These are phyloP conservation scores for Hymenoscyphus infarciens DNA, from an alignment of 2,329 filamentous ascomycete genomes.

Conservation along the genomic window DNA sequence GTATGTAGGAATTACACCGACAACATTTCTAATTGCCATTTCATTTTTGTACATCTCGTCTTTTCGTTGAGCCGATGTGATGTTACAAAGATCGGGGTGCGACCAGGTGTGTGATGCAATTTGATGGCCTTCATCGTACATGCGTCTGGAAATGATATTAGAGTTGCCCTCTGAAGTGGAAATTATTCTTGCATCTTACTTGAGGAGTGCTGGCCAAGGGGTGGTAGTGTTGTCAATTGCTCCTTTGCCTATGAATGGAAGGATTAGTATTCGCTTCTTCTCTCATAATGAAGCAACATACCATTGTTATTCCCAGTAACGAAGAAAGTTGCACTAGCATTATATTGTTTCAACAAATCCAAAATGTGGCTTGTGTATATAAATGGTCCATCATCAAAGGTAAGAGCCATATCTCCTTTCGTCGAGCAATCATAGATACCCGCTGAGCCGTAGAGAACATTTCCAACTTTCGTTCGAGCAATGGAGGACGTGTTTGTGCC, in stretches of 20 bases:
- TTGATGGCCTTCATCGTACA: constrained; percentile 50
- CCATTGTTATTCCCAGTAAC: constrained; percentile 42
- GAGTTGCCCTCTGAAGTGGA: not conserved
- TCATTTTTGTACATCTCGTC: constrained; percentile 51
- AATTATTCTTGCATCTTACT: constrained; percentile 13
- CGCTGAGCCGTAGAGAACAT: constrained; percentile 52
- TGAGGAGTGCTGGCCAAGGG: constrained; percentile 38
- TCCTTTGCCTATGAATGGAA: constrained; percentile 47
- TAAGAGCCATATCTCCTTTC: constrained; percentile 60
- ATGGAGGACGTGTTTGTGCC: constrained; percentile 53
- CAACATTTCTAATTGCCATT: constrained; percentile 51
- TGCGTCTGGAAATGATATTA: constrained; percentile 19
- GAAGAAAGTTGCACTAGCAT: constrained; percentile 61
- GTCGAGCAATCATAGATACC: constrained; percentile 54
- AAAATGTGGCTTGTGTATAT: constrained; percentile 59
- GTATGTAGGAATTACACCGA: constrained; percentile 52
- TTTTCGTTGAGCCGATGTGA: constrained; percentile 42
- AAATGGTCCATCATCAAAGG: constrained; percentile 65
- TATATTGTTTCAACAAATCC: constrained; percentile 55
- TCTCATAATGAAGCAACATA: not conserved
- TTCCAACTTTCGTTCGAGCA: constrained; percentile 47
- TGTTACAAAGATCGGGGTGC: constrained; percentile 44
- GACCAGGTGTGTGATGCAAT: constrained; percentile 57
- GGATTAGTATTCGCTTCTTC: constrained; percentile 23
- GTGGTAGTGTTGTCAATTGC: constrained; percentile 49